Conservation (phyloP, 2,329 filamentous ascomycete species). For the Fonsecaea nubica region DNA sequence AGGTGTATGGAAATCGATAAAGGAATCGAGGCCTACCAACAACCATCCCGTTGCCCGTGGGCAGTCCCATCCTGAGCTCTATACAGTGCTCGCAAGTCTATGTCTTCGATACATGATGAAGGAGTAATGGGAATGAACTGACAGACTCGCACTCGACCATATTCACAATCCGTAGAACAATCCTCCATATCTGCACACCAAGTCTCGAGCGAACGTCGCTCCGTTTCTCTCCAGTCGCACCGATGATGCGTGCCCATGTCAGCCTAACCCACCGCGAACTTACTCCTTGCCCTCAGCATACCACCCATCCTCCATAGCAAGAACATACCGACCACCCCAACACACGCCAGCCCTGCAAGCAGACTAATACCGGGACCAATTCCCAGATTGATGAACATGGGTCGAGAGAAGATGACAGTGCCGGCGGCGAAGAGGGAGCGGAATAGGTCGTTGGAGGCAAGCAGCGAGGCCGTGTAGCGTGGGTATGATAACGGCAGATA, state of each 20-base stretch:
- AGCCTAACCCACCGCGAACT: slow-evolving; percentile 55
- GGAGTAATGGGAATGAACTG: too few relatives aligned
- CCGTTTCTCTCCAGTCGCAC: too few relatives aligned
- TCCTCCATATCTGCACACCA: too few relatives aligned
- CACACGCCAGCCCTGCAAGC: slow-evolving; percentile 47
- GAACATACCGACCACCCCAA: slow-evolving; percentile 62
- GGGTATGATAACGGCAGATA: slow-evolving; percentile 36
- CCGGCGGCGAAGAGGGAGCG: slow-evolving; percentile 44
- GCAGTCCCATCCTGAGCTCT: too few relatives aligned
- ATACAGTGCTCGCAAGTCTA: too few relatives aligned
- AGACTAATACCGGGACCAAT: slow-evolving; percentile 44
- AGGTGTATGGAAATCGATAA: too few relatives aligned
- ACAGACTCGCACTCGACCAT: too few relatives aligned
- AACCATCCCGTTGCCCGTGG: too few relatives aligned
- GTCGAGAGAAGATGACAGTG: slow-evolving; percentile 45
- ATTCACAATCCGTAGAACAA: too few relatives aligned
- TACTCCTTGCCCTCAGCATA: slow-evolving; percentile 61
- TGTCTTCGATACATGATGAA: too few relatives aligned
- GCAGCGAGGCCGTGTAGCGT: slow-evolving; percentile 36
- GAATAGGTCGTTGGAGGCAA: slow-evolving; percentile 40
- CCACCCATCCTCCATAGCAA: slow-evolving; percentile 64
- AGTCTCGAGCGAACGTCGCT: too few relatives aligned
- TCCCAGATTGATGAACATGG: slow-evolving; percentile 45
- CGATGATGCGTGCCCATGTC: background rate
- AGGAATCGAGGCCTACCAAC: too few relatives aligned